Conservation (phyloP, 164 flowering plant genomes). For the Paratinospora sagittata region DNA sequence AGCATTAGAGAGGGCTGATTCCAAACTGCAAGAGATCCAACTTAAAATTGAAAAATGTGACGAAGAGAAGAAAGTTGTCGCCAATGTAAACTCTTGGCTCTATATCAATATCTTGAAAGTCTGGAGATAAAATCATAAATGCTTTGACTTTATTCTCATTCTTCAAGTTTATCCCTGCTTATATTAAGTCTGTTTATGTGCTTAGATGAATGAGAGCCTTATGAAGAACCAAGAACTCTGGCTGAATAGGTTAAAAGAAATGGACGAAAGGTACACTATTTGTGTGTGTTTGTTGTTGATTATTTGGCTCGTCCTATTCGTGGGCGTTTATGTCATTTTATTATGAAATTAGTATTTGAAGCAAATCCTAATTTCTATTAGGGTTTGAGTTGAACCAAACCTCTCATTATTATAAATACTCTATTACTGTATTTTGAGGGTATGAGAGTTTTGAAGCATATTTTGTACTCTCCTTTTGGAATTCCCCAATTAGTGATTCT, state of each 20-base stretch:
- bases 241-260: constrained; percentile 47
- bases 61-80: constrained; percentile 49
- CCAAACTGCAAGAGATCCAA: constrained; percentile 53
- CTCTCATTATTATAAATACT: too few species aligned
- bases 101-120: background rate
- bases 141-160: background rate
- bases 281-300: background rate
- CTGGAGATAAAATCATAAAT: too few species aligned
- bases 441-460: too few species aligned
- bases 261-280: constrained; percentile 46
- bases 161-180: background rate
- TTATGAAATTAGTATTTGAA: too few species aligned
- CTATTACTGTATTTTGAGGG: too few species aligned
- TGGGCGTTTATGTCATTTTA: too few species aligned
- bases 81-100: constrained; percentile 34
- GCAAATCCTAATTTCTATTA: too few species aligned
- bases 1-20: constrained; percentile 57
- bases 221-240: constrained; percentile 56
- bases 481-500: too few species aligned
- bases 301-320: too few species aligned
- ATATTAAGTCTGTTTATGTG: constrained; percentile 5
- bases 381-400: too few species aligned
- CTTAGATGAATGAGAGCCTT: constrained; percentile 62
- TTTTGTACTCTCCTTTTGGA: too few species aligned
- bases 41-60: constrained; percentile 44